Evolutionary conservation across 805 yeast genomes (phyloP), one percentile per base, ranked within the genome.

Genomic region (Candida khao-thaluensis): DNA sequence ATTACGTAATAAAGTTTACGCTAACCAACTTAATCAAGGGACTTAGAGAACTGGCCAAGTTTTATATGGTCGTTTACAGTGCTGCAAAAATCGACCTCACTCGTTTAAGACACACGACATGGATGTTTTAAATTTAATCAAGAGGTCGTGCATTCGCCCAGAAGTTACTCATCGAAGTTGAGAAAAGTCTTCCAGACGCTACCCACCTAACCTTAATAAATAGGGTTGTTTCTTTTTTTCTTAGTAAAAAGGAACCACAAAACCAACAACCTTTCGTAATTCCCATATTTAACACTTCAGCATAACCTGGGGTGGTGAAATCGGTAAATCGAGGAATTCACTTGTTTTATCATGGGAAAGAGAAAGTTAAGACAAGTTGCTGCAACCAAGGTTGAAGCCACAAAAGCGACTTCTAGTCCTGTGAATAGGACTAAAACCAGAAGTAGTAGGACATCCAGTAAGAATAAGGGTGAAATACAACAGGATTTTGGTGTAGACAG

Each of bases 291-390:
- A 16, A 27, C 11, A 15, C 30, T 16, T 7, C n/a, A 7, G 11
- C n/a, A 14, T 7, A 27, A 27, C 6, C 16, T 16, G 20, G 30
- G 16, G 30, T 27, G 6, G 23, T 17, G 32, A 11, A 29, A 14
- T 29, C 10, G 17, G 15, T 29, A 5, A 17, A 7, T 7, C 7
- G 4, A 10, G 15, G 15, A 11, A 3, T 17, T 29, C 23, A 29
- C 32, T 17, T 3, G 11, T 18, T 27, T n/a, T 9, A 41, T 11
- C 30, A 42, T 42, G 46, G 46, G 42, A 32, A 42, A 42, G 36
- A 42, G 46, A 42, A 42, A 28, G 33, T 20, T 29, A 9, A 14
- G 9, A 29, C 7, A 23, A 32, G 26, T 23, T 17, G 28, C 28
- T 23, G 28, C 36, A 17, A 17, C 7, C 3, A 21, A 12, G 16